These are phyloP conservation scores for Hyaloperonospora brassicae DNA, from an alignment of 352 stramenopile genomes.

Conservation along the genomic window DNA sequence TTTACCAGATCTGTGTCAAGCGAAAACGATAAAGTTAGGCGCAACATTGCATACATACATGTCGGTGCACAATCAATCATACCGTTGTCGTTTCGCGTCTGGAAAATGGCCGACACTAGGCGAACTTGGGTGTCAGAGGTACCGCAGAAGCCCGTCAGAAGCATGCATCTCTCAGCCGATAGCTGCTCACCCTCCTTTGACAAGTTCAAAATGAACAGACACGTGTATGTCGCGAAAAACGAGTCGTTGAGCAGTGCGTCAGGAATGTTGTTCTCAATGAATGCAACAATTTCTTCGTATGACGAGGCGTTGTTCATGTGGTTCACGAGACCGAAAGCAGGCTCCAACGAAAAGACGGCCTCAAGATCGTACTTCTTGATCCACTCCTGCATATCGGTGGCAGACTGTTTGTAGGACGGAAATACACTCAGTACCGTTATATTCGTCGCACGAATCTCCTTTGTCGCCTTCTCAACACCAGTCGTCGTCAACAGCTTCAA, in stretches of 20 bases:
- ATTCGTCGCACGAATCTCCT: conserved; percentile 46
- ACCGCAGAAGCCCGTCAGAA: conserved; percentile 65
- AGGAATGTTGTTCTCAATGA: conserved; percentile 49
- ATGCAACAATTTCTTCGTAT: conserved; percentile 46
- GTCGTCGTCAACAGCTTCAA: conserved; percentile 41
- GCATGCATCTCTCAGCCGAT: conserved; percentile 52
- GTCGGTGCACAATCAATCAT: conserved; percentile 1
- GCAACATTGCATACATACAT: not conserved
- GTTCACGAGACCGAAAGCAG: conserved; percentile 48
- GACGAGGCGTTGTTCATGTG: conserved; percentile 35
- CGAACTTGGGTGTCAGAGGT: conserved; percentile 53
- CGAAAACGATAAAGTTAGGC: conserved; percentile 8
- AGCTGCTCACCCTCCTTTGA: conserved; percentile 48
- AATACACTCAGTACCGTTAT: conserved; percentile 48
- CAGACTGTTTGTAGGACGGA: conserved; percentile 40
- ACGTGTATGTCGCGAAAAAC: conserved; percentile 56
- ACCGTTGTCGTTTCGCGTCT: conserved; percentile 55
- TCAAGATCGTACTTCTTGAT: conserved; percentile 51
- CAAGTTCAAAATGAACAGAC: conserved; percentile 54
- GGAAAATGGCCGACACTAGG: conserved; percentile 57
- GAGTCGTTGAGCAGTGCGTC: conserved; percentile 39
- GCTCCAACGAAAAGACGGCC: conserved; percentile 47
- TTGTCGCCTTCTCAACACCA: conserved; percentile 38
- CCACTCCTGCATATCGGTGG: conserved; percentile 57
- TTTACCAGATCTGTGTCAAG: conserved; percentile 49